phyloP scores from a whole-genome alignment of 208 protist species.

The Leishmania guyanensis region DNA sequence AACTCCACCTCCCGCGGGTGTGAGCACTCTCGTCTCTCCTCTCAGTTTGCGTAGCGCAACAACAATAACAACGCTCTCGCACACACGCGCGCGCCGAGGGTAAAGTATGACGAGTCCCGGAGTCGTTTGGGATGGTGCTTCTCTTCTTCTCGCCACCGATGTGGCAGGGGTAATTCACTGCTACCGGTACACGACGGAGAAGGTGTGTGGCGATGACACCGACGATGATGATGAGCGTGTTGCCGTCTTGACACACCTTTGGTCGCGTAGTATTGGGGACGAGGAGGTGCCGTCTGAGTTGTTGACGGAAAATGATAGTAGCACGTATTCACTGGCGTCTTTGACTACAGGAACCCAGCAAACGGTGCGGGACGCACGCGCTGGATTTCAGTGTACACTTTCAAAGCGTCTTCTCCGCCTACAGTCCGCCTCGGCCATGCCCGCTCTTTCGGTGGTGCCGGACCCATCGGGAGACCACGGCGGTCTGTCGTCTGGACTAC shows the following conservation, averaged over 20 bases:
- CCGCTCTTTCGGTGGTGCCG: background rate
- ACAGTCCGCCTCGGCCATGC: background rate
- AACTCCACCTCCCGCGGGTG: background rate
- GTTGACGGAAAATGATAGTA: background rate
- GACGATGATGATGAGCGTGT: background rate
- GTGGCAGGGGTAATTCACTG: slow-evolving; percentile 23
- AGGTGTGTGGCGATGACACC: background rate
- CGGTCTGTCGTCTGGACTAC: background rate
- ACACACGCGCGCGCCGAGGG: background rate
- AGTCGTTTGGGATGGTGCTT: background rate
- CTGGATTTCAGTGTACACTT: slow-evolving; percentile 23
- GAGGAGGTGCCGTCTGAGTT: background rate
- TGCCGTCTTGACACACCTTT: slow-evolving; percentile 4
- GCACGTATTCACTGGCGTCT: background rate
- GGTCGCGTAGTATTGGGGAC: slow-evolving; percentile 5
- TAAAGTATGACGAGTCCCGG: background rate
- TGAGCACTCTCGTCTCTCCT: background rate
- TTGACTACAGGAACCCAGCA: background rate
- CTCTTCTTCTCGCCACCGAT: slow-evolving; percentile 15
- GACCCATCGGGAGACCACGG: background rate
- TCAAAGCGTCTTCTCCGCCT: slow-evolving; percentile 18
- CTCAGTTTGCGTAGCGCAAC: background rate
- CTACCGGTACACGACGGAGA: slow-evolving; percentile 20
- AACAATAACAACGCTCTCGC: too few relatives aligned
- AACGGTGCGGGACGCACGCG: background rate